Evolutionary conservation across 2,329 filamentous ascomycete species (phyloP), one percentile per base, ranked within the genome.

Genomic region (Penicillium psychrosexuale): DNA sequence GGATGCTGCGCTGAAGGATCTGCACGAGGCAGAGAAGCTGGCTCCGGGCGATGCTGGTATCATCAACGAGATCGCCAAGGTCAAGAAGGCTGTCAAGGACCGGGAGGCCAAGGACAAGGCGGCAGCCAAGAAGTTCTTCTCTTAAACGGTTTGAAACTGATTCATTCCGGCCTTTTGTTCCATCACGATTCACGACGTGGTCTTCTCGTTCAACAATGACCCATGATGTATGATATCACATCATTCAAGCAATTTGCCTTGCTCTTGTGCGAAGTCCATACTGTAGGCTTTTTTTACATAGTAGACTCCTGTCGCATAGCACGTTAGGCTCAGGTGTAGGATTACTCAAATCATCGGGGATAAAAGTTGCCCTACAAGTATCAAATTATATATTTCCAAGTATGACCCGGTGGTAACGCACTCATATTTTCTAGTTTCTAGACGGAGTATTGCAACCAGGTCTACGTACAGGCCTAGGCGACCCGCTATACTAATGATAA

Each of bases 41-140:
- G 85, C 82, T 1, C 92, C 93, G 1, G 81, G 79, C 17, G 93
- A 97, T 72, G 84, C 82, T 0, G 89, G 84, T 44, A 84, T 97
- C 61, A 75, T 79, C 57, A 88, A 84, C 66, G 91, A 97, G 77
- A 81, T 95, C 51, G 81, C 83, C 17, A 76, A 81, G n/a, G 85
- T 94, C 49, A 96, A 92, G 83, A 87, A 87, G 78, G 84, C 82
- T 66, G 83, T 88, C 27, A 81, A 84, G 11, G 89, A 87, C 55
- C 83, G 88, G 58, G 82, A 85, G 59, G 88, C 89, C 72, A 96
- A 92, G 84, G 90, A 97, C 80, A 95, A 92, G 83, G 90, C 89
- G 65, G 88, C 87, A 6, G 96, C 93, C 72, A 89, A 88, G 78
- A 97, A 96, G 78, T 94, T 95, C 76, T 97, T 97, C 71, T 73